Base-by-base conservation (phyloP, 2,329 filamentous ascomycete species). In the Fusarium solani-melongenae region DNA sequence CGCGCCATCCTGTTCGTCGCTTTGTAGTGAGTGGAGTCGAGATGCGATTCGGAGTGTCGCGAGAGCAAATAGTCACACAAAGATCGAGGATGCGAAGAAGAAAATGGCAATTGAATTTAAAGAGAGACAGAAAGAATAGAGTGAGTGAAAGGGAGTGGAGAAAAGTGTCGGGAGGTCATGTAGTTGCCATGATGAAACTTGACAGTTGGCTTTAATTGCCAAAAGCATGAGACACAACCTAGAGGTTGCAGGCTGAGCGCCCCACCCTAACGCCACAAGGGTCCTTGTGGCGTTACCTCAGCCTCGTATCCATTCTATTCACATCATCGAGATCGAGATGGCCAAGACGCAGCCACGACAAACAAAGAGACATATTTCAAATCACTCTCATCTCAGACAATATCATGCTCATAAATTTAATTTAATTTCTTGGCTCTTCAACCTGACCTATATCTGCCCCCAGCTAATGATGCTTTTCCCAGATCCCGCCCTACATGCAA, bases 1-100 rank as follows among this genome's bases (percentile, higher is more conserved):
- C 92, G 90, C 69, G 92, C 92, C 93, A 95, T 94, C 72, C 49
- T 33, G 27, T 49, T 46, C 22, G 39, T 63, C 31, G 44, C 39
- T 51, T 39, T 27, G 41, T 46, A 46, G 39, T 53, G 57, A 29
- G 46, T 31, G 27, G 46, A 29, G 46, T 31, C 17, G 27, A 17
- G 56, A 33, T 31, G 31, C 14, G 17, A 34, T 24, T 10, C 20
- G 27, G 36, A 17, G 44, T 31, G 33, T 29, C 14, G n/a, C 27
- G 31, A 57, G 55, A 36, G 29, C 61, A 59, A 49, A 55, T 64
- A 15, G 27, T 34, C n/a, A 64, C 24, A 31, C 20, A 9, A 39
- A 20, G 29, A 27, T 22, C 33, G 46, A 33, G 17, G 39, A 22
- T 20, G 49, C 22, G 33, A 39, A 27, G 38, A 53, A 24, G 20